Evolutionary conservation across 176 grass and related monocot genomes (phyloP).

Genomic region (Triticum urartu): DNA sequence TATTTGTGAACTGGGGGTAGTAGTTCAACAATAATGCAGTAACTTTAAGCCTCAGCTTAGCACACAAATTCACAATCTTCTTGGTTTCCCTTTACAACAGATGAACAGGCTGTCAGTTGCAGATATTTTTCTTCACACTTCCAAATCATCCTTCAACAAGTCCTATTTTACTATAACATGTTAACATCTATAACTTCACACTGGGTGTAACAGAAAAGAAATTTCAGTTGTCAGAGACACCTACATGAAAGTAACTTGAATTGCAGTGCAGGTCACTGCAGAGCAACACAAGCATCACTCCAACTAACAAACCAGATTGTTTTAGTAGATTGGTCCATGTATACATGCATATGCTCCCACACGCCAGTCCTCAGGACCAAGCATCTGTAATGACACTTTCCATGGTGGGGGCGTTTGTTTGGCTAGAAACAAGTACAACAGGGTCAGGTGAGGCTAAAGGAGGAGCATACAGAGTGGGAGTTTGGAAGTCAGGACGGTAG

Average conservation of each 20-base stretch:
- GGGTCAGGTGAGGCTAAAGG: neutral
- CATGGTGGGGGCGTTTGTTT: neutral
- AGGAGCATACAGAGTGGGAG: neutral
- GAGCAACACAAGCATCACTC: neutral
- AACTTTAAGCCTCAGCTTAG: neutral
- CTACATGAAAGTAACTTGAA: neutral
- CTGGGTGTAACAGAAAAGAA: neutral
- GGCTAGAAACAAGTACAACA: neutral
- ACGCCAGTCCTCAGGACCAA: neutral
- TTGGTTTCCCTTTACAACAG: neutral
- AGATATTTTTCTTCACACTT: neutral
- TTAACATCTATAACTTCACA: neutral
- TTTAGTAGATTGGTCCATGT: neutral
- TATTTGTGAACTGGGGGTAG: neutral
- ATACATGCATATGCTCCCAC: neutral
- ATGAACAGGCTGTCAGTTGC: neutral
- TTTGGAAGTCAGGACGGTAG: neutral
- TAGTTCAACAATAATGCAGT: neutral
- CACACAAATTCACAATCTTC: neutral
- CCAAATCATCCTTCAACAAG: neutral
- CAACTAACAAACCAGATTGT: neutral
- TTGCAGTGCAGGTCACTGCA: neutral
- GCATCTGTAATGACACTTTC: neutral
- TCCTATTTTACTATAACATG: neutral
- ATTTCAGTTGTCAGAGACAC: neutral